Evolutionary conservation across 139 green algal species (phyloP).

Genomic region (Chlorella sorokiniana): DNA sequence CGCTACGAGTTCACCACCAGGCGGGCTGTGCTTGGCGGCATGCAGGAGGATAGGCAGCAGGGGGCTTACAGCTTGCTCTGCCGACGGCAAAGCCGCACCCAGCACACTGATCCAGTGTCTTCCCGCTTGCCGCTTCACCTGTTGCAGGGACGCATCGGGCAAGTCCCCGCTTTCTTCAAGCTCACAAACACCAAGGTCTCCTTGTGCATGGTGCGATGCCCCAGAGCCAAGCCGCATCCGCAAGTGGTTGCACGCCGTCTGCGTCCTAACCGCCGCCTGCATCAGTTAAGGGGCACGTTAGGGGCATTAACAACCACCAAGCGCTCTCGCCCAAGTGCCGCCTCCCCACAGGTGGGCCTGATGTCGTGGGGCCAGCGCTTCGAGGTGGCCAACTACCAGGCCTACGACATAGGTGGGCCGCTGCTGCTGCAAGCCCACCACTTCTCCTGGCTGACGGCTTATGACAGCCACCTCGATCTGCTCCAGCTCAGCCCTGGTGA

Average conservation of each 20-base stretch:
- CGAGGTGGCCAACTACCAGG: slow-evolving; percentile 45
- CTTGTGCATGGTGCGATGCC: slow-evolving; percentile 43
- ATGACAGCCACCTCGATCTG: too few relatives aligned
- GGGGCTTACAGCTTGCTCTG: background rate
- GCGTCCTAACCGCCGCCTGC: background rate
- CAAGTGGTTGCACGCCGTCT: background rate
- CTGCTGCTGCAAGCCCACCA: too few relatives aligned
- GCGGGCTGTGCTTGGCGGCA: slow-evolving; percentile 20
- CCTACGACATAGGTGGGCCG: background rate
- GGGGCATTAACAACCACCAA: background rate
- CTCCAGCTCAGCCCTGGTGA: too few relatives aligned
- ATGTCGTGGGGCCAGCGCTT: slow-evolving; percentile 58
- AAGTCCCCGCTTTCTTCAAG: slow-evolving; percentile 30
- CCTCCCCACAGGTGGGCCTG: slow-evolving; percentile 35
- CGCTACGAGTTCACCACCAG: slow-evolving; percentile 47
- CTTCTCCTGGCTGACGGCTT: background rate
- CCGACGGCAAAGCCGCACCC: background rate
- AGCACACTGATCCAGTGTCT: background rate
- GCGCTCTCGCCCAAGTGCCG: background rate
- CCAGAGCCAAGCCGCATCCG: background rate
- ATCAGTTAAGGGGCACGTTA: background rate
- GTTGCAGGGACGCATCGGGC: slow-evolving; percentile 28
- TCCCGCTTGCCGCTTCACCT: background rate
- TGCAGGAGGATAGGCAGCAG: slow-evolving; percentile 33
- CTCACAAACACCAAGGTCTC: slow-evolving; percentile 60